phyloP scores from a whole-genome alignment of 2,329 filamentous ascomycete genomes.

The Apiospora phragmitis region DNA sequence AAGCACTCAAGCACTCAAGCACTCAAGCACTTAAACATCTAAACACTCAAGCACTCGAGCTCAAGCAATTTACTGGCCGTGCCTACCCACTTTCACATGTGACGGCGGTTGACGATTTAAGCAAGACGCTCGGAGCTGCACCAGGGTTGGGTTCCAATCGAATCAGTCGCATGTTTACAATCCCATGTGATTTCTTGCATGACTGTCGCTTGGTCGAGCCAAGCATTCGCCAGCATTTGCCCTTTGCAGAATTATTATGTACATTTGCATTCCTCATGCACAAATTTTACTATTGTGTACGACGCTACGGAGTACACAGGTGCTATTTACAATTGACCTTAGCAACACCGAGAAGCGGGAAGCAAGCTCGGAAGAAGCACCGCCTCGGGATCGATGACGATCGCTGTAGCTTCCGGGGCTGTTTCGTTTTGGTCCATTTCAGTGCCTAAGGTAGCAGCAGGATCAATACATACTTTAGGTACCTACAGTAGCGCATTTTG shows the following conservation, averaged over 20 bases:
- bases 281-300: background rate
- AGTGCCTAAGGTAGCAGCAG: background rate
- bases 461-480: background rate
- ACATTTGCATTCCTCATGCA: background rate
- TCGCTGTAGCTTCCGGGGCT: background rate
- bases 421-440: conserved; percentile 4
- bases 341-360: background rate
- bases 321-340: background rate
- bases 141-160: background rate
- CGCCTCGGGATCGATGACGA: background rate
- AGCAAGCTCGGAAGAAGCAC: background rate
- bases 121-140: background rate
- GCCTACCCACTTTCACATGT: conserved; percentile 17
- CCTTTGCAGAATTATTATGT: background rate
- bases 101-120: background rate
- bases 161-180: background rate
- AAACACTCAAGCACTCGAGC: too few species aligned
- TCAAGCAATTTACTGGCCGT: background rate
- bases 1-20: too few species aligned
- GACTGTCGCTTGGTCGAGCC: background rate
- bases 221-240: background rate
- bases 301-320: background rate
- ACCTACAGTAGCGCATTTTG: background rate
- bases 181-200: background rate
- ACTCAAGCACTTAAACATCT: too few species aligned